A percentile compares a stretch with the other conserved stretches of the same genome.
Evolutionary conservation across 2,329 filamentous ascomycete genomes (phyloP).

Genomic region (Byssochlamys sp.): DNA sequence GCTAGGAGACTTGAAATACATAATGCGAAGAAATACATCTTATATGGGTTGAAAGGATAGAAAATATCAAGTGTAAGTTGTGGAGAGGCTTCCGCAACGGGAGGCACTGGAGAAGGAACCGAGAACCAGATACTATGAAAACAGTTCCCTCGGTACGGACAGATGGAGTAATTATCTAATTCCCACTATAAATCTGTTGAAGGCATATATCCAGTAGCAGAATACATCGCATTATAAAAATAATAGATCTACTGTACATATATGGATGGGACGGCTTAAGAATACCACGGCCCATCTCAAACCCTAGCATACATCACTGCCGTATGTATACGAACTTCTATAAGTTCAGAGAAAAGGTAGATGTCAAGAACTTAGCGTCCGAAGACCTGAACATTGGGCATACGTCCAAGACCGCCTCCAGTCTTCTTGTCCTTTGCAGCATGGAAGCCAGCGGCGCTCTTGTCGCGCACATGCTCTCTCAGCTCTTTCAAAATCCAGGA

Average conservation of each 20-base stretch:
- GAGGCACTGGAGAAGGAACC: too few relatives aligned
- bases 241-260: slow-evolving; percentile 7
- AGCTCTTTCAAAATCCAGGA: slow-evolving; percentile 70
- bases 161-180: too few relatives aligned
- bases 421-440: slow-evolving; percentile 30
- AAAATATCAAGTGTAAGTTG: too few relatives aligned
- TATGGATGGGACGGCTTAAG: neutral
- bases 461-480: slow-evolving; percentile 66
- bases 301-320: neutral
- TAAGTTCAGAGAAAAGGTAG: slow-evolving; percentile 13
- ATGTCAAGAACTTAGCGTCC: neutral
- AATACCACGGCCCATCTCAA: neutral
- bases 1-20: too few relatives aligned
- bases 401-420: slow-evolving; percentile 36
- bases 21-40: neutral
- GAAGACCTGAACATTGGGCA: slow-evolving; percentile 39
- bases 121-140: too few relatives aligned
- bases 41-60: neutral
- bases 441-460: slow-evolving; percentile 46
- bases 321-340: neutral
- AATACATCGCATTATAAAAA: too few relatives aligned
- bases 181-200: too few relatives aligned
- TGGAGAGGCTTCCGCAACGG: too few relatives aligned
- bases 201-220: too few relatives aligned
- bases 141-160: too few relatives aligned